Base-by-base conservation (phyloP, 73 alveolate genomes). In the Paramecium sexaurelia region DNA sequence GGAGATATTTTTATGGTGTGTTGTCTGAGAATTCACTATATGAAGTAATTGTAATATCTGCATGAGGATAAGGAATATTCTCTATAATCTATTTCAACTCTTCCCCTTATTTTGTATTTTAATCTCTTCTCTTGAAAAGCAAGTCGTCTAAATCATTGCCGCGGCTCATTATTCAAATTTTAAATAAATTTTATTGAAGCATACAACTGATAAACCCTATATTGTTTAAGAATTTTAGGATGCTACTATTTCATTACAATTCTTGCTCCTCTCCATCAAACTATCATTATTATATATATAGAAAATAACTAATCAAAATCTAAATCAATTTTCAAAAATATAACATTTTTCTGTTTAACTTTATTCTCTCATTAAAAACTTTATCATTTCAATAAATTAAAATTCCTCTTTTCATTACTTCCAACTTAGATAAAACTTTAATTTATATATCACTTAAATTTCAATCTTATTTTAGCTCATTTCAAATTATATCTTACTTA, bases 1-100 rank as follows among this genome's bases (percentile, higher is more conserved):
- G 40, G n/a, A 41, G 22, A 24, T 78, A 41, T 78, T 78, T 78
- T 78, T 78, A 43, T 17, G 90, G 90, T 17, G 90, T 78, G 73
- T 78, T 78, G 33, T 78, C 90, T 11, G 90, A 78, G n/a, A 78
- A 78, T 41, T 78, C 90, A 33, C 90, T 78, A 45, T 78, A 78
- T 5, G 90, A 78, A 7, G 75, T 78, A 10, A 78, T 78, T 24
- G 90, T 78, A 8, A 39, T 41, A 78, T 78, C 90, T 61, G 83
- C 83, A 78, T 78, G 68, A 17, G 68, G 90, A 39, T 22, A 39
- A 43, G 68, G 73, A 36, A 71, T 71, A 20, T 32, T 71, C 32
- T 71, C 86, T 19, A 71, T 71, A 7, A 71, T 35, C 56, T 71
- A 71, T 36, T 37, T 71, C 51, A 71, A 36, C 5, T 71, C 86